Evolutionary conservation across 768 basidiomycete species (phyloP), one percentile per base, ranked within the genome.

Genomic region (Albatrellus ellisii): DNA sequence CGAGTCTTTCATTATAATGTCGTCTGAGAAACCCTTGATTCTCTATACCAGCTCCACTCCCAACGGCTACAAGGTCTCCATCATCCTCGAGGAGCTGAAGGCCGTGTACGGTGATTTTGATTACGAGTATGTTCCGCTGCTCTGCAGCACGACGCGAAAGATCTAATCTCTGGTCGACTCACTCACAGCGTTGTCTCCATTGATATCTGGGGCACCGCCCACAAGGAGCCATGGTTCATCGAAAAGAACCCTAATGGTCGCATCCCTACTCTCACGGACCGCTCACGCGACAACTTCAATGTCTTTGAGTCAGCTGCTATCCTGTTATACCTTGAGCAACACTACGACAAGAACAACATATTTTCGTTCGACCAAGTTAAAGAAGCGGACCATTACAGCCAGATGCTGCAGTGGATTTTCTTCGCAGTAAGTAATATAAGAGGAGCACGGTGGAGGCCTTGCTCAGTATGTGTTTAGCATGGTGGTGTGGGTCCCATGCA

Each of bases 401-500:
- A 82, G 59, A 68, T 75, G 62, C 53, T 86, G 18, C 85, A 87
- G 54, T 92, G 87, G 90, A 75, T 89, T 38, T 86, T 89, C 65
- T 91, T 89, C 49, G 72, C 77, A n/a, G 79, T 79, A 47, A 42
- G 71, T 50, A 4, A 11, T 20, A 3, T 6, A 10, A 0, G 20
- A 17, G 10, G 4, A 3, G 29, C 3, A 12, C 29, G 17, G 3
- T 3, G 12, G 29, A 4, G 4, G 29, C 12, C 6, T 31, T 12
- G 12, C 3, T 31, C 3, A 12, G 29, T 2, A 17, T 3, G 12
- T 3, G 31, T 39, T 2, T 55, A 84, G 78, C 82, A 86, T 54
- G 84, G 81, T 1, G 85, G 79, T 20, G 59, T 86, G 17, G 85
- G 84, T 21, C 85, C 87, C 15, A 90, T 88, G 82, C 84, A 89